phyloP scores from a whole-genome alignment of 169 alveolate species.

The Babesia sp. region DNA sequence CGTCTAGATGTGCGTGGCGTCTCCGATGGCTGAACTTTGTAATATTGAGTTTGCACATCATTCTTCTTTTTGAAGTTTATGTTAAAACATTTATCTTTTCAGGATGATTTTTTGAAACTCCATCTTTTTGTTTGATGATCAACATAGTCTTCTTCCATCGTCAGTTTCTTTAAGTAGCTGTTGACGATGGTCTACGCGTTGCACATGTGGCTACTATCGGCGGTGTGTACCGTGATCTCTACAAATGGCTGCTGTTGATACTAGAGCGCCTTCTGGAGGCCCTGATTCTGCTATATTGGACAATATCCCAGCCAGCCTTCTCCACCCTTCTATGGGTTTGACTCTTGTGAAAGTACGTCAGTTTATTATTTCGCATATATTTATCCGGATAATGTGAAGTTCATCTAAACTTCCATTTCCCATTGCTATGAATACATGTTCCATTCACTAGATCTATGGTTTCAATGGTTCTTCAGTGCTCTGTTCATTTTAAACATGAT shows the following conservation, averaged over 20 bases:
- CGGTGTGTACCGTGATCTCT: not conserved
- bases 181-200: not conserved
- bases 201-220: not conserved
- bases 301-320: not conserved
- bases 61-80: not conserved
- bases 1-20: not conserved
- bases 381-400: too few species aligned
- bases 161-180: not conserved
- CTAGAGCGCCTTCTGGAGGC: not conserved
- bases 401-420: not conserved
- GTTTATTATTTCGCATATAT: not conserved
- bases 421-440: not conserved
- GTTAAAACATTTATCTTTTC: not conserved
- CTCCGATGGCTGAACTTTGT: not conserved
- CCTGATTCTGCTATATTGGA: not conserved
- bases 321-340: not conserved
- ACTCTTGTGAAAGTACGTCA: constrained; percentile 33
- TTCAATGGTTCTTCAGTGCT: not conserved
- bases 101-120: not conserved
- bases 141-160: constrained; percentile 1
- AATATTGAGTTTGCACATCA: not conserved
- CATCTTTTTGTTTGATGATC: not conserved
- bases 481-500: too few species aligned
- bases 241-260: not conserved
- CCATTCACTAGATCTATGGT: not conserved